Conservation (phyloP, 139 green algal species). For the Spirogloea muscicola region DNA sequence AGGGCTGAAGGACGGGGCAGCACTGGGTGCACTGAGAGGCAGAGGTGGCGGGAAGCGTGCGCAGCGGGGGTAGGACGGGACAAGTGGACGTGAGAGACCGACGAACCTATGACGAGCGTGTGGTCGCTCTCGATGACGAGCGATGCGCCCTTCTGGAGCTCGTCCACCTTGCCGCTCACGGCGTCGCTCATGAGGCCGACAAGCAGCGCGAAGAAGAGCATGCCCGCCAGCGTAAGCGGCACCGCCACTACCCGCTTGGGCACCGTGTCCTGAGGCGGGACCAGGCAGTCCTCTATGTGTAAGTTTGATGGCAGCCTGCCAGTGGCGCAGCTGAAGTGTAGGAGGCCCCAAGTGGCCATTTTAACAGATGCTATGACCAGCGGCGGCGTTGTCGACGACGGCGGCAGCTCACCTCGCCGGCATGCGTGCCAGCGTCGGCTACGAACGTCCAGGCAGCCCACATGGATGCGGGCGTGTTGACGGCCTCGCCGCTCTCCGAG, state of each 20-base stretch:
- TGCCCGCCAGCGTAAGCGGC: slow-evolving; percentile 8
- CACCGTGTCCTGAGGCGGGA: not conserved
- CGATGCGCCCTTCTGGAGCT: not conserved
- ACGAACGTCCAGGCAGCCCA: not conserved
- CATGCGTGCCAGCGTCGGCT: not conserved
- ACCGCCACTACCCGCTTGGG: slow-evolving; percentile 18
- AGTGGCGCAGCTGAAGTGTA: too few species aligned
- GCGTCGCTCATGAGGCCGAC: slow-evolving; percentile 11
- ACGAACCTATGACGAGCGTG: not conserved
- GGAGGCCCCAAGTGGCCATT: too few species aligned
- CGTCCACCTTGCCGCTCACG: slow-evolving; percentile 12
- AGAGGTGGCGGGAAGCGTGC: too few species aligned
- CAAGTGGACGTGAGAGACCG: not conserved
- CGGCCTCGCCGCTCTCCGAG: not conserved
- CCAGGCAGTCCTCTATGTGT: too few species aligned
- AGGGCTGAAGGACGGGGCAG: too few species aligned
- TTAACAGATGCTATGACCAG: too few species aligned
- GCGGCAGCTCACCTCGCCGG: not conserved
- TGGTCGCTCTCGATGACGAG: slow-evolving; percentile 14
- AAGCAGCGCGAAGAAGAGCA: slow-evolving; percentile 40
- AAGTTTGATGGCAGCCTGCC: too few species aligned
- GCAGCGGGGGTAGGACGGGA: too few species aligned
- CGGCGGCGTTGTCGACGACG: too few species aligned
- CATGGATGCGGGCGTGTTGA: not conserved
- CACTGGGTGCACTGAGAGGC: too few species aligned